Conservation (phyloP, 371 early-diverging fungal genomes). For the Furculomyces boomerangus region DNA sequence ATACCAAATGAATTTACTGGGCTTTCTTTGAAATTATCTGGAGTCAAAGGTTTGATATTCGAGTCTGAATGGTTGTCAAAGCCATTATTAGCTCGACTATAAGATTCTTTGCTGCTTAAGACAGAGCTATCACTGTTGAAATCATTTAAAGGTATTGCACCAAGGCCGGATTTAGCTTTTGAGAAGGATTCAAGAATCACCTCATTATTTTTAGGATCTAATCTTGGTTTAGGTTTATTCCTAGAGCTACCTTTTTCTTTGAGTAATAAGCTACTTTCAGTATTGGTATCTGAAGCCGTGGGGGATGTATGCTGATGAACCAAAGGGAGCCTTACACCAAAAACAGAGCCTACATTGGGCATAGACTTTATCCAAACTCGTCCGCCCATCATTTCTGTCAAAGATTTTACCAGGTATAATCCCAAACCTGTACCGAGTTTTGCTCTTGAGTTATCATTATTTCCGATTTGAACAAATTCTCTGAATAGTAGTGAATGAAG, state of each 20-base stretch:
- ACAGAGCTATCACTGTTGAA: too few relatives aligned
- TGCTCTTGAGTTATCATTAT: background rate
- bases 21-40: background rate
- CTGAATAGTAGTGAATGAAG: slow-evolving; percentile 1
- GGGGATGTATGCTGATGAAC: background rate
- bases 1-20: background rate
- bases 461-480: slow-evolving; percentile 4
- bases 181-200: background rate
- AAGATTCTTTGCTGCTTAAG: too few relatives aligned
- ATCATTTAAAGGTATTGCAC: background rate
- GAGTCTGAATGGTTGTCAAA: too few relatives aligned
- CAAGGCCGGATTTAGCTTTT: background rate
- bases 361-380: slow-evolving; percentile 2
- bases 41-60: too few relatives aligned
- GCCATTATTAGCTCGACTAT: too few relatives aligned
- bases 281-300: background rate
- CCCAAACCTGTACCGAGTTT: slow-evolving; percentile 4
- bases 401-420: slow-evolving; percentile 3
- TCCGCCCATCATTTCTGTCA: slow-evolving; percentile 3
- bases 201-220: background rate
- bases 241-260: background rate
- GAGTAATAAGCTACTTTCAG: background rate
- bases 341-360: slow-evolving; percentile 1
- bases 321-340: slow-evolving; percentile 1
- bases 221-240: background rate